Conservation (phyloP, 805 yeast genomes). For the Monosporozyma aerobia region DNA sequence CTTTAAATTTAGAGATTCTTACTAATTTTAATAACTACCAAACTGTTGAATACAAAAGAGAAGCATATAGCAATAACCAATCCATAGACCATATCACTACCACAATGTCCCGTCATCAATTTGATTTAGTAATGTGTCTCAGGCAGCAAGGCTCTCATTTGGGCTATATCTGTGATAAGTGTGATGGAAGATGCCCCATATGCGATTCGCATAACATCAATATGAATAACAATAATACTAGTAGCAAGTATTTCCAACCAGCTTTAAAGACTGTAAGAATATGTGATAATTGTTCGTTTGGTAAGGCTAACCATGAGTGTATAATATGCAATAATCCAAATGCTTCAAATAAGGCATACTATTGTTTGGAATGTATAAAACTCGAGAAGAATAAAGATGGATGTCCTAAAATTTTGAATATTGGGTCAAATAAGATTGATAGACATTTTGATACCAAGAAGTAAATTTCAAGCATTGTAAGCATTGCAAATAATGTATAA, state of each 20-base stretch:
- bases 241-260: constrained; percentile 21
- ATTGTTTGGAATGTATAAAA: constrained; percentile 77
- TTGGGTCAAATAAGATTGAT: constrained; percentile 70
- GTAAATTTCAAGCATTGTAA: neutral
- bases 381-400: constrained; percentile 82
- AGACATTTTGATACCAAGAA: constrained; percentile 33
- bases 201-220: constrained; percentile 68
- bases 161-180: constrained; percentile 70
- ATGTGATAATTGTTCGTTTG: constrained; percentile 81
- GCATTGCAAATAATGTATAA: neutral
- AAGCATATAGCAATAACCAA: neutral
- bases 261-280: constrained; percentile 41
- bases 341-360: constrained; percentile 64
- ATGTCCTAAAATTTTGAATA: constrained; percentile 74
- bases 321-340: constrained; percentile 54
- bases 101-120: constrained; percentile 75
- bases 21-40: neutral
- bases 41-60: neutral
- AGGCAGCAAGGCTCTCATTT: constrained; percentile 69
- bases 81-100: constrained; percentile 16
- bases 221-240: constrained; percentile 37
- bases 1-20: neutral
- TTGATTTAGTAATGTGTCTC: constrained; percentile 74
- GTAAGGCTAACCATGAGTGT: constrained; percentile 54
- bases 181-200: constrained; percentile 87